These are phyloP conservation scores for Ogataea haglerorum DNA, from an alignment of 805 yeast genomes.

Conservation along the genomic window DNA sequence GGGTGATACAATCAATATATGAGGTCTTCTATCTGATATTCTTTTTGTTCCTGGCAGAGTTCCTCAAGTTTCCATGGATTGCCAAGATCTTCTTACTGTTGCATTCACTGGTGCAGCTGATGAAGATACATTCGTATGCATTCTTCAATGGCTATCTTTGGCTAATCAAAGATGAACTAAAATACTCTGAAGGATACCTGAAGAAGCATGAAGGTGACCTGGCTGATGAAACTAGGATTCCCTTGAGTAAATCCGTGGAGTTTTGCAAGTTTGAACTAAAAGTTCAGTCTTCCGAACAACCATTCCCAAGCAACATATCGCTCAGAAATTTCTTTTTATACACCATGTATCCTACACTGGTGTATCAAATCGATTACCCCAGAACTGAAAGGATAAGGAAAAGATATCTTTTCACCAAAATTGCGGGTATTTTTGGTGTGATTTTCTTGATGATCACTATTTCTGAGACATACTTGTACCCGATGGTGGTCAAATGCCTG, in stretches of 20 bases:
- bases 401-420: conserved; percentile 63
- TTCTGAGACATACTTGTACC: conserved; percentile 74
- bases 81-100: conserved; percentile 80
- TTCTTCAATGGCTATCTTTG: conserved; percentile 90
- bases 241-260: conserved; percentile 47
- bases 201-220: conserved; percentile 36
- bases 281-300: conserved; percentile 43
- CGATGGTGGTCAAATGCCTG: conserved; percentile 60
- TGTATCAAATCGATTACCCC: conserved; percentile 80
- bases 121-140: conserved; percentile 95
- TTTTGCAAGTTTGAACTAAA: conserved; percentile 74
- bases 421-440: conserved; percentile 82
- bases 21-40: conserved; percentile 53
- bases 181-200: conserved; percentile 44
- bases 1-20: conserved; percentile 52
- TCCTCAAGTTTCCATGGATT: conserved; percentile 75
- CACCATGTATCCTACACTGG: conserved; percentile 86
- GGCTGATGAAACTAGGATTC: conserved; percentile 31
- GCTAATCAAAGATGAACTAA: conserved; percentile 53
- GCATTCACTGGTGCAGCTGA: conserved; percentile 80
- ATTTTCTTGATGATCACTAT: conserved; percentile 76
- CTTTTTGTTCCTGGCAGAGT: conserved; percentile 56
- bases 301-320: conserved; percentile 74
- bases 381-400: conserved; percentile 67
- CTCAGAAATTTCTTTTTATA: conserved; percentile 65